Base-by-base conservation (phyloP, 1,284 basidiomycete genomes). In the Melampsora americana region DNA sequence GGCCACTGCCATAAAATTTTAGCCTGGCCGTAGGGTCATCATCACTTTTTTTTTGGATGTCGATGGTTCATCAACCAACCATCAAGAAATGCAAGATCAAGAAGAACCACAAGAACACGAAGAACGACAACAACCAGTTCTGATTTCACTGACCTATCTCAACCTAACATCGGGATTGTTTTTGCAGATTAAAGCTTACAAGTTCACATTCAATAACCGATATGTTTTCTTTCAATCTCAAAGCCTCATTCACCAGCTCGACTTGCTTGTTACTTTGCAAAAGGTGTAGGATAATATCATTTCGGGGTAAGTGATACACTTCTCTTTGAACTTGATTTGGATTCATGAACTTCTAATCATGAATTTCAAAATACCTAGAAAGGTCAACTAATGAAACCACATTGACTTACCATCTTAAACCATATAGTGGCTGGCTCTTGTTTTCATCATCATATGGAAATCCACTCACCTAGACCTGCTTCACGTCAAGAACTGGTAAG, bases 311-410 rank as follows among this genome's bases (percentile, higher is more conserved):
- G 76, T 59, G 42, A 67, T 2, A n/a, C n/a, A n/a, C n/a, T 23
- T 44, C 72, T 68, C 50, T 16, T 78, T 79, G 66, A 79, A 74
- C 39, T 9, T 28, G 53, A 56, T 23, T 12, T 9, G 1, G n/a
- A 16, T 56, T 23, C 3, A 7, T 42, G 23, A 62, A 35, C 1
- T 66, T 23, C 30, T 60, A 20, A 68, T 50, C 32, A 39, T 53
- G 79, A 78, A 62, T 80, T 82, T 78, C 82, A 81, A 18, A 62
- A 28, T 73, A 7, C 60, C 28, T 82, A 95, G 91, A 93, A 97
- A 87, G 87, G 91, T 62, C 95, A 99, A 85, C 96, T 96, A 2
- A 99, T 99, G 95, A 96, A 98, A 82, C 95, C 95, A 1, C 93
- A 97, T 79, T 88, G 96, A 18, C 84, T 99, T 12, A 95, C 94